Evolutionary conservation across 2,329 filamentous ascomycete species (phyloP).

Genomic region (Fusarium continuum): DNA sequence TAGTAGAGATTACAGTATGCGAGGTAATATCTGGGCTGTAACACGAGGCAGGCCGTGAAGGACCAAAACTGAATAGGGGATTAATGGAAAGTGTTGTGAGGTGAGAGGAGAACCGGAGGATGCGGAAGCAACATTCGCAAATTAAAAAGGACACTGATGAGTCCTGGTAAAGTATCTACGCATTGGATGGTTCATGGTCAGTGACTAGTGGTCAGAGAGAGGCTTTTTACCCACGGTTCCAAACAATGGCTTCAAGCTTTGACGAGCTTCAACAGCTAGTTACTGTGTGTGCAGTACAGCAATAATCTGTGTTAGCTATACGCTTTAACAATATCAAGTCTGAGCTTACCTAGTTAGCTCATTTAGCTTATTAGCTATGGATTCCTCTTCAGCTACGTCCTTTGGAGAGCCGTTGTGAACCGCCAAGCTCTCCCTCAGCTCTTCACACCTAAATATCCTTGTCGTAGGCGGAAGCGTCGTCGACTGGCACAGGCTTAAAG

Average conservation of each 20-base stretch:
- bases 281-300: no score
- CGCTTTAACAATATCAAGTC: not conserved
- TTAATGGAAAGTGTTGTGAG: not conserved
- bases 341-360: not conserved
- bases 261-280: slow-evolving; percentile 14
- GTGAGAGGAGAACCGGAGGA: not conserved
- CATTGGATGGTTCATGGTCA: slow-evolving; percentile 1
- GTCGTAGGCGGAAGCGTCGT: not conserved
- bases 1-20: no score
- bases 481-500: slow-evolving; percentile 2
- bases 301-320: slow-evolving; percentile 1
- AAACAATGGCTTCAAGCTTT: slow-evolving; percentile 27
- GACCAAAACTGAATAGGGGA: not conserved
- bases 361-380: no score
- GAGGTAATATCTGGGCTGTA: no score
- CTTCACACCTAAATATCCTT: slow-evolving; percentile 1
- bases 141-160: not conserved
- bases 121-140: not conserved
- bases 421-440: slow-evolving; percentile 16
- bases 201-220: slow-evolving; percentile 8
- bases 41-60: no score
- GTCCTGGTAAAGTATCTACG: no score
- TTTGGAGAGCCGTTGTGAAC: not conserved
- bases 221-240: not conserved
- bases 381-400: not conserved